phyloP scores from a whole-genome alignment of 2,329 filamentous ascomycete species.

The Apiospora marii region DNA sequence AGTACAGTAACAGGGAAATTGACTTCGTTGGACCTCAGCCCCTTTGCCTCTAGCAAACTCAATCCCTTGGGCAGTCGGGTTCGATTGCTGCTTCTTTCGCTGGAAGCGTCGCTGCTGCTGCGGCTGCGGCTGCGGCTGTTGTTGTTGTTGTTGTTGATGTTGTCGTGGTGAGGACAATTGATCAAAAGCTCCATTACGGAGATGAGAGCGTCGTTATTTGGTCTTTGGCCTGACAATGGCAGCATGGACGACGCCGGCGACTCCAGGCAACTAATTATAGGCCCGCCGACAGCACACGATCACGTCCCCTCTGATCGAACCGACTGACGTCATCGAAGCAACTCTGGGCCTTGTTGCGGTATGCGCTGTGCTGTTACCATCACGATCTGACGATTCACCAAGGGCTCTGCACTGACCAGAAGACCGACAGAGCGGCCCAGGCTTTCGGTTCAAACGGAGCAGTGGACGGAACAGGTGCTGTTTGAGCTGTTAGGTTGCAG shows the following conservation, averaged over 20 bases:
- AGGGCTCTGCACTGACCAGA: background rate
- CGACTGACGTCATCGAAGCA: background rate
- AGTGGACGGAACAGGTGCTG: constrained; percentile 7
- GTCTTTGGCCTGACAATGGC: background rate
- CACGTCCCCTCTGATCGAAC: background rate
- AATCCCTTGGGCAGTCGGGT: background rate
- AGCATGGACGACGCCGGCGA: background rate
- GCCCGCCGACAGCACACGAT: constrained; percentile 4
- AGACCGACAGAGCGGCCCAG: constrained; percentile 1
- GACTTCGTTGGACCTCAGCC: background rate
- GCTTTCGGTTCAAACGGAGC: constrained; percentile 1
- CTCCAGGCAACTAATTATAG: background rate
- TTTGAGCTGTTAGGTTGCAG: background rate
- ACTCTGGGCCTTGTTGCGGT: background rate
- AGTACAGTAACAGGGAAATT: background rate
- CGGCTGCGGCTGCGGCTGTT: no score
- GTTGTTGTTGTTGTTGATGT: background rate
- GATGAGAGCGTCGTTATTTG: no score
- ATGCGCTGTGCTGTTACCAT: background rate
- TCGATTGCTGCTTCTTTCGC: no score
- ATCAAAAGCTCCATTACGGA: background rate
- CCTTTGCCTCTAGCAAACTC: background rate
- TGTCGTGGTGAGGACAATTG: background rate
- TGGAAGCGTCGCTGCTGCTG: no score
- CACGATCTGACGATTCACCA: background rate